Evolutionary conservation across 192 early-diverging fungal species (phyloP).

Genomic region (Chytriomyces hyalinus): DNA sequence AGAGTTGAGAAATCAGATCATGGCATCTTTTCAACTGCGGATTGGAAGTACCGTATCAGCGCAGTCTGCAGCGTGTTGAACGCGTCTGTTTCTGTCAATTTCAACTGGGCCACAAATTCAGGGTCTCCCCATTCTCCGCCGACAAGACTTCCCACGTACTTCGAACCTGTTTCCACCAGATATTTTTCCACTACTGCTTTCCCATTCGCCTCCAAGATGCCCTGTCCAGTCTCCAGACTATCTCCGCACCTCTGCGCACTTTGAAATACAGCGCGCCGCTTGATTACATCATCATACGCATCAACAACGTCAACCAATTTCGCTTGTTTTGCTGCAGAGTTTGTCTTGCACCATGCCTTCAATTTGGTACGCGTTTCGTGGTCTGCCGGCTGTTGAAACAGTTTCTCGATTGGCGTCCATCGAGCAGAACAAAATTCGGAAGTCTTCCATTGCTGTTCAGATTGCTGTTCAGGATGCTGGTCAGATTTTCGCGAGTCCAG

Average conservation of each 20-base stretch:
- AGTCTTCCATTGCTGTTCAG: background rate
- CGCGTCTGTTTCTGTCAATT: conserved; percentile 9
- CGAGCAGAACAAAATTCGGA: conserved; percentile 19
- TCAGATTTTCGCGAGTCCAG: too few species aligned
- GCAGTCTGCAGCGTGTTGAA: conserved; percentile 6
- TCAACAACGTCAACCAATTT: conserved; percentile 29
- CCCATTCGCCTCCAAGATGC: conserved; percentile 31
- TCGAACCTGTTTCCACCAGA: background rate
- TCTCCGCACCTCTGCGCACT: conserved; percentile 33
- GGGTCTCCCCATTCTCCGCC: conserved; percentile 16
- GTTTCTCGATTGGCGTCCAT: conserved; percentile 20
- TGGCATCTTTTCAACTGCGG: background rate
- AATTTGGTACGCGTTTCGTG: conserved; percentile 14
- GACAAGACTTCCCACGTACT: conserved; percentile 3
- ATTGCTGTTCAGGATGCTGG: too few species aligned
- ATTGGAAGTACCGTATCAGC: conserved; percentile 5
- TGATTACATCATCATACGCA: conserved; percentile 23
- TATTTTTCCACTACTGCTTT: conserved; percentile 29
- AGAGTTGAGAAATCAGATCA: background rate
- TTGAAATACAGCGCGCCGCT: conserved; percentile 32
- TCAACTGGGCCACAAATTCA: conserved; percentile 4
- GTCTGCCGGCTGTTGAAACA: conserved; percentile 20
- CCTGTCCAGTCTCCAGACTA: conserved; percentile 27
- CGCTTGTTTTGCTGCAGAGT: conserved; percentile 12
- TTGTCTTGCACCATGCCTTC: conserved; percentile 35